Base-by-base conservation (phyloP, 257 asterid genomes). In the Plectranthus barbatus region DNA sequence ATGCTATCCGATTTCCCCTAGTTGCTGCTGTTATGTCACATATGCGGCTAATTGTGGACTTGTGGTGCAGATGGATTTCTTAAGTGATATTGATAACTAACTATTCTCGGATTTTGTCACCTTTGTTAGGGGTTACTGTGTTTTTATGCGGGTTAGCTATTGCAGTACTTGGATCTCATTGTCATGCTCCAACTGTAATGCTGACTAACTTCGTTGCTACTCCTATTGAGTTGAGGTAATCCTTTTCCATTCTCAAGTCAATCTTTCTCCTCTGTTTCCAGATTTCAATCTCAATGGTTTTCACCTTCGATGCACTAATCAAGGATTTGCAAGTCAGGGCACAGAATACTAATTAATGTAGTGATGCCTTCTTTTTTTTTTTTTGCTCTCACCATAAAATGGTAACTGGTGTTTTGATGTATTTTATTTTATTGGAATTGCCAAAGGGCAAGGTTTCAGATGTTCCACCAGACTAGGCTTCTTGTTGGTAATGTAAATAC, bases 181-280 rank as follows among this genome's bases (percentile, higher is more conserved):
- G 88, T 44, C 92, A 91, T 76, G 95, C 98, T 68, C 96, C 98
- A 21, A 91, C 96, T 39, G 89, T 91, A 37, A 86, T 91, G 96
- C 78, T 88, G 68, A 80, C 96, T 18, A 91, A 91, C 74, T 86
- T 91, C 49, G 72, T 83, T 57, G 94, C 90, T 23, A 91, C 98
- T 58, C 96, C 96, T 5, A 58, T 88, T 64, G 98, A 91, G 66
- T 72, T 91, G 65, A 86, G 98, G 98, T 86, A 67, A 74, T 56
- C 23, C 19, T 42, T 63, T 51, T 14, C 51, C 39, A 24, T 53
- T 52, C 67, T 58, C 47, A 63, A 20, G 62, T 51, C 36, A 20
- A 21, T 44, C 24, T 9, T 9, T 69, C 26, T 33, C 39, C 58
- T 69, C n/a, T 12, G 56, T 67, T 37, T 45, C 49, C 46, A 47